Base-by-base conservation (phyloP, 345 rosid genomes). In the Punica granatum region DNA sequence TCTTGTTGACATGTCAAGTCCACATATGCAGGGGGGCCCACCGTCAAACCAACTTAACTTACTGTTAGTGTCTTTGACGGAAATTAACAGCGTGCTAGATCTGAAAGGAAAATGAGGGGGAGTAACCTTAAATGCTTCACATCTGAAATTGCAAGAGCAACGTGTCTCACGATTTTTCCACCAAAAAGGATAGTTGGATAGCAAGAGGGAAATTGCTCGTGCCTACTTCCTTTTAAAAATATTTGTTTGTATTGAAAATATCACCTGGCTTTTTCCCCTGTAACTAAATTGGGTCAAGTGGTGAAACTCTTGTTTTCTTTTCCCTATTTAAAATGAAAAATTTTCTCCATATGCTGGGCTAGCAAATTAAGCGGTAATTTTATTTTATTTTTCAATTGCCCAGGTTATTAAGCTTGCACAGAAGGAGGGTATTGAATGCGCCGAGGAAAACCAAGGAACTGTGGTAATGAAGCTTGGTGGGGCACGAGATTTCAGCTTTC, bases 361-460 rank as follows among this genome's bases (percentile, higher is more conserved):
- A 33, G 43, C 30, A 21, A 1, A 56, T 26, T 10, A 0, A 26
- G 15, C 32, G 9, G n/a, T n/a, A n/a, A 32, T 63, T 36, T 63
- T 12, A 25, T 39, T 11, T 30, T 60, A 16, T 39, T 3, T 37
- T 5, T 37, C 6, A 37, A 32, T 0, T 37, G 37, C 60, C 61
- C 36, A 46, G 66, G 48, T 23, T 33, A 32, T 78, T 35, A 74
- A 76, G 49, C 88, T 90, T 72, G 66, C 84, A 62, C 85, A 86
- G 69, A 74, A 77, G 65, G 98, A 89, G 83, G 81, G 84, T 42
- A 72, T 93, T 34, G 62, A 68, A 34, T 89, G 84, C 79, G 79
- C 68, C 12, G 94, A 90, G 81, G 97, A 93, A 81, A 93, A 93
- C 78, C 82, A 56, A 46, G 98, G 97, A 58, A 84, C 89, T 25